These are phyloP conservation scores for Cyberlindnera amylophila DNA, from an alignment of 805 yeast genomes.

Conservation along the genomic window DNA sequence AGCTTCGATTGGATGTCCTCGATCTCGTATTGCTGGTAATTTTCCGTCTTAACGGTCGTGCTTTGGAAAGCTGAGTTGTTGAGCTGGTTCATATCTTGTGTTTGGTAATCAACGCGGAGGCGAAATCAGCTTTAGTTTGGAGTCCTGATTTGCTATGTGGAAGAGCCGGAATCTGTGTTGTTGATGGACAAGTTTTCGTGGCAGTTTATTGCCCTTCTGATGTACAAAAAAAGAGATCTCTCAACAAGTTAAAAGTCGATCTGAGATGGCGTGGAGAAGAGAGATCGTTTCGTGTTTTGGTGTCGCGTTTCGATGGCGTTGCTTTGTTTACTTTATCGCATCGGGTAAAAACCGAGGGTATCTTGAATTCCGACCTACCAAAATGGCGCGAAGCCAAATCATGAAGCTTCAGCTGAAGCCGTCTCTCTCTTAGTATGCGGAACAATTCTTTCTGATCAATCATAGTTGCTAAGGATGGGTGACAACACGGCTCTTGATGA, in stretches of 20 bases:
- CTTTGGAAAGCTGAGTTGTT: constrained; percentile 11
- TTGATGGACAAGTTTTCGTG: too few species aligned
- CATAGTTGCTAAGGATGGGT: constrained; percentile 9
- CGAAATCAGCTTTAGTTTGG: too few species aligned
- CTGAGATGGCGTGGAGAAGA: neutral
- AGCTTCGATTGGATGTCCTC: constrained; percentile 35
- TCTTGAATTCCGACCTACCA: neutral
- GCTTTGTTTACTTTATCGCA: constrained; percentile 10
- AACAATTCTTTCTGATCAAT: neutral
- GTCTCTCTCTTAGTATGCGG: too few species aligned
- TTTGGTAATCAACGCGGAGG: too few species aligned
- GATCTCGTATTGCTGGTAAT: constrained; percentile 15
- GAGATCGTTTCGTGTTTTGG: neutral
- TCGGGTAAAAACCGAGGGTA: constrained; percentile 1
- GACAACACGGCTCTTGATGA: constrained; percentile 60
- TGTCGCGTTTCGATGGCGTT: constrained; percentile 8
- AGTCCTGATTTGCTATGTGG: too few species aligned
- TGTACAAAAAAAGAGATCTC: too few species aligned
- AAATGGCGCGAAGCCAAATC: neutral
- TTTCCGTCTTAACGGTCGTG: constrained; percentile 18
- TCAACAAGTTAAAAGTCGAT: neutral
- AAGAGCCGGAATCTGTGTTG: too few species aligned
- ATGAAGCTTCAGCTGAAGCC: neutral
- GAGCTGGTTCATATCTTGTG: constrained; percentile 11
- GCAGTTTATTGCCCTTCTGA: neutral